Conservation (phyloP, 202 grass and related monocot genomes). For the Musa balbisiana region DNA sequence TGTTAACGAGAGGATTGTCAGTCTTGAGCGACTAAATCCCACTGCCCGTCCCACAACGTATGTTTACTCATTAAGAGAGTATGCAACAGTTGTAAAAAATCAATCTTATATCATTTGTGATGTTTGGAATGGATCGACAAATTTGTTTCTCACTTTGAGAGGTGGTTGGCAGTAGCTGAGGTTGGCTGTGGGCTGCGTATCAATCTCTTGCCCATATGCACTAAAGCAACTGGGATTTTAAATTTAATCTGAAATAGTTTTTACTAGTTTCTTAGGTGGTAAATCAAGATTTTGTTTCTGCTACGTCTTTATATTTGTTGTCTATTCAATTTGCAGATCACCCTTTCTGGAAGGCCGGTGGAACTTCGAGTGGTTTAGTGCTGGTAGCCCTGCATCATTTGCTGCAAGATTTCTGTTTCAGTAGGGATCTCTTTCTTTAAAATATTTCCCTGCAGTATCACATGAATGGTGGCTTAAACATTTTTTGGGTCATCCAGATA, state of each 20-base stretch:
- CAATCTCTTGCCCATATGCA: background rate
- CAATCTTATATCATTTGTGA: background rate
- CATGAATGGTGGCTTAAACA: background rate
- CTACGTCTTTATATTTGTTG: background rate
- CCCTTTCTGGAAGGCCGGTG: conserved; percentile 90
- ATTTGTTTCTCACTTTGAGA: background rate
- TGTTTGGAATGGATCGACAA: conserved; percentile 6
- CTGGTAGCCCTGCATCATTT: conserved; percentile 78
- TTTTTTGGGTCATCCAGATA: background rate
- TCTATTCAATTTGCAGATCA: conserved; percentile 46
- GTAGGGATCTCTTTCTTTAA: conserved; percentile 41
- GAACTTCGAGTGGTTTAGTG: conserved; percentile 94
- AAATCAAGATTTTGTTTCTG: background rate
- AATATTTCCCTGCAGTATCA: background rate
- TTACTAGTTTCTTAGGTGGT: background rate
- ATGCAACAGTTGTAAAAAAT: conserved; percentile 6
- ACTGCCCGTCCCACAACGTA: conserved; percentile 81
- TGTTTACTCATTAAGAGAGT: conserved; percentile 10
- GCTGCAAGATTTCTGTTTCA: conserved; percentile 69
- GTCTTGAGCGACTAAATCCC: conserved; percentile 78
- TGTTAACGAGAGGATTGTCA: conserved; percentile 83
- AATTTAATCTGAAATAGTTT: background rate
- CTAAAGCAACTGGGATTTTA: background rate
- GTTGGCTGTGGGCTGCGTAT: background rate
- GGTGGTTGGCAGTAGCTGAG: background rate